Base-by-base conservation (phyloP, 768 basidiomycete genomes). In the Kondoa malvinella region DNA sequence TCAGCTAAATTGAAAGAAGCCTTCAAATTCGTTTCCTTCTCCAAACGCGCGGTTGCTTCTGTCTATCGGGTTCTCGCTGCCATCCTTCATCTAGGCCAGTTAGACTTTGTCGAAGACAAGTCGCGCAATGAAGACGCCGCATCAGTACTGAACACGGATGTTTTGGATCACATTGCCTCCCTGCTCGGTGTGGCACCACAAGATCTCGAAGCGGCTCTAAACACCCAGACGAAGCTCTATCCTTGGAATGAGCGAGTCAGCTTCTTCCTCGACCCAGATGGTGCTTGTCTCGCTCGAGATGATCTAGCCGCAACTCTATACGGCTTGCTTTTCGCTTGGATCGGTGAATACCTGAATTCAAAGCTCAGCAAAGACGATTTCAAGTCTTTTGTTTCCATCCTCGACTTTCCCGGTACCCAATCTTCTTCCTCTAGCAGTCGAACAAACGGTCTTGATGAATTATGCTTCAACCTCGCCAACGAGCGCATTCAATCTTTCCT, bases 391-490 rank as follows among this genome's bases (percentile, higher is more conserved):
- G 86, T 97, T 71, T 89, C 91, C 8, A 81, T 97, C 34, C 87
- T 97, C 74, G 92, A 99, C 76, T 83, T 97, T 14, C 92, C 94
- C 1, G 92, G 94, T 3, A 83, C 87, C 2, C 91, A 95, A 77
- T 92, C 95, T 78, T 83, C 90, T 78, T 71, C 79, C 2, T 70
- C 71, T 68, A 50, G 40, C 40, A 2, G 67, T 67, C 50, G 72
- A 34, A 12, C 65, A 60, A 29, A 62, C 33, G 31, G 34, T 71
- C 84, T 99, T 61, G 92, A 99, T 76, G 91, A 96, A 71, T 91
- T 97, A 77, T 89, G 88, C 77, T 82, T 96, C 80, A 99, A 97
- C 78, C 92, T 90, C 73, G 91, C 92, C 68, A 92, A 92, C 73
- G 95, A 99, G 76, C 85, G 89, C 1, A 77, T 96, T 21, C 90